Evolutionary conservation across 176 grass and related monocot genomes (phyloP).

Genomic region (Musa acuminata): DNA sequence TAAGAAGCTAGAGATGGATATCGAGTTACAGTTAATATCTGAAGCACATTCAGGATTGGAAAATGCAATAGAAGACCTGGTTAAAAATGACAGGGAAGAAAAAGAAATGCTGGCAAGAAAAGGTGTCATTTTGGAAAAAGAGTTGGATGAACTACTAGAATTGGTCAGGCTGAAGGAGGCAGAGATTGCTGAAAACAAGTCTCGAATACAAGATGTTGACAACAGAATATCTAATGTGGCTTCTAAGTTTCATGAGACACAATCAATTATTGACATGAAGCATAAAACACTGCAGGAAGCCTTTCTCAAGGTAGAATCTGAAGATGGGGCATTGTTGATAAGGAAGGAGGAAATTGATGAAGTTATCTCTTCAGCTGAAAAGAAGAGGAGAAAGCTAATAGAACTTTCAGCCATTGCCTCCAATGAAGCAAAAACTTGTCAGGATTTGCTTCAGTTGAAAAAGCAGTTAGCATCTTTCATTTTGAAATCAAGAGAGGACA

Average conservation of each 20-base stretch:
- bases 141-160: conserved; percentile 61
- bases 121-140: conserved; percentile 50
- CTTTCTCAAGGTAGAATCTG: conserved; percentile 46
- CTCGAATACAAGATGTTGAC: conserved; percentile 61
- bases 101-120: conserved; percentile 53
- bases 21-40: conserved; percentile 69
- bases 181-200: conserved; percentile 85
- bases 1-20: conserved; percentile 62
- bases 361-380: conserved; percentile 41
- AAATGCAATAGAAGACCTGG: conserved; percentile 63
- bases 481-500: conserved; percentile 75
- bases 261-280: conserved; percentile 62
- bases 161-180: conserved; percentile 76
- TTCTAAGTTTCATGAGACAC: conserved; percentile 52
- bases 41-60: conserved; percentile 54
- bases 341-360: conserved; percentile 70
- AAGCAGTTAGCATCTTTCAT: conserved; percentile 52
- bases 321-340: conserved; percentile 37
- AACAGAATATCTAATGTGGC: conserved; percentile 48
- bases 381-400: conserved; percentile 43
- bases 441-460: conserved; percentile 43
- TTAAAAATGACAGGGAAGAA: conserved; percentile 65
- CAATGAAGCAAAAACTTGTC: conserved; percentile 64
- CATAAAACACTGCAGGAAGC: conserved; percentile 43
- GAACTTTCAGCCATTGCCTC: conserved; percentile 47